phyloP scores from a whole-genome alignment of 768 basidiomycete species.

The Auricularia sp. region DNA sequence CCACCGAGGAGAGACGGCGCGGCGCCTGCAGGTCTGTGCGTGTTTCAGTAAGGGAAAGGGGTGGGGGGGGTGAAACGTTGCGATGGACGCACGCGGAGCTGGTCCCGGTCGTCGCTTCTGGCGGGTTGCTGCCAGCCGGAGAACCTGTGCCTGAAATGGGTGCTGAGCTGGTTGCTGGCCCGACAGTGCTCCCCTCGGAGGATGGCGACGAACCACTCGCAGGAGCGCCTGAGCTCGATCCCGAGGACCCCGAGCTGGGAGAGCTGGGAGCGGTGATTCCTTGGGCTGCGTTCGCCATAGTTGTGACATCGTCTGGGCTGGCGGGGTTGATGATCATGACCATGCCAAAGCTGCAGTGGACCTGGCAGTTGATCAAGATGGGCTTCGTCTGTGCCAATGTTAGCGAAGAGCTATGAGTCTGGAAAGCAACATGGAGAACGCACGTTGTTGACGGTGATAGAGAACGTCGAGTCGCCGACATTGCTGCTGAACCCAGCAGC shows the following conservation, averaged over 20 bases:
- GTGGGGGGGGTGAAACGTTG: no score
- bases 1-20: no score
- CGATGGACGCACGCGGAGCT: no score
- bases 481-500: not conserved
- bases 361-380: not conserved
- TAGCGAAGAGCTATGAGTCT: not conserved
- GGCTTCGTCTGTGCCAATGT: not conserved
- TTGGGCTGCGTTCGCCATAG: not conserved
- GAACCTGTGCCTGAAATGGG: no score
- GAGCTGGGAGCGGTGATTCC: not conserved
- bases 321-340: not conserved
- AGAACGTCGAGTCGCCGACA: not conserved
- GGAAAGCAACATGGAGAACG: not conserved
- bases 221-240: not conserved
- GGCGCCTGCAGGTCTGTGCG: no score
- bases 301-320: not conserved
- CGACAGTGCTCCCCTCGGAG: no score
- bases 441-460: not conserved
- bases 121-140: no score
- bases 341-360: not conserved
- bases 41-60: no score
- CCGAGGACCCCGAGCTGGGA: not conserved
- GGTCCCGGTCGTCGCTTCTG: no score
- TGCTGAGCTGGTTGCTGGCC: no score
- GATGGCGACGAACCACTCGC: no score